Conservation (phyloP, 2,329 filamentous ascomycete genomes). For the Colletotrichum nymphaeae region DNA sequence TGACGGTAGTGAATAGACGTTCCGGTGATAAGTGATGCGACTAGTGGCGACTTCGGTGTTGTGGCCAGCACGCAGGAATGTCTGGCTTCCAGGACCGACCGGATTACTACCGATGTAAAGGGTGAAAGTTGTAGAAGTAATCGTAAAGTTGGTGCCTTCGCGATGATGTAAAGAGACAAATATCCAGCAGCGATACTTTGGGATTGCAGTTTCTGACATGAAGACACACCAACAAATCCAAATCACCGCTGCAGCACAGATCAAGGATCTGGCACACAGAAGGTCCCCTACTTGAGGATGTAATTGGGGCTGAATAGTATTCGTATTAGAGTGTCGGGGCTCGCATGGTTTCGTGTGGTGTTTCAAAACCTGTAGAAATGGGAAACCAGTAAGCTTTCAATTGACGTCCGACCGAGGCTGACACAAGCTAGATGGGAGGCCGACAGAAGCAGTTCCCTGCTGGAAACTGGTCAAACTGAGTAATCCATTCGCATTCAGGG, state of each 20-base stretch:
- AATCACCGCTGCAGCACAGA: background rate
- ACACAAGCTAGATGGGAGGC: background rate
- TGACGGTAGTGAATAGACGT: background rate
- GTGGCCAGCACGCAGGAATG: background rate
- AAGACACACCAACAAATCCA: background rate
- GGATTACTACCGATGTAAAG: background rate
- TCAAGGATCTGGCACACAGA: background rate
- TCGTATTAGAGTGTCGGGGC: constrained; percentile 13
- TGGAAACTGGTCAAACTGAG: background rate
- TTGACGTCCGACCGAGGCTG: constrained; percentile 6
- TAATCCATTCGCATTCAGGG: background rate
- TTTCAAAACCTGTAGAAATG: constrained; percentile 9
- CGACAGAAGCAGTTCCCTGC: background rate
- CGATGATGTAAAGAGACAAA: no score
- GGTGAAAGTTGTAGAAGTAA: background rate
- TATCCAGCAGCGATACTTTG: background rate
- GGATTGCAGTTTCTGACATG: background rate
- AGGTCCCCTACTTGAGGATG: background rate
- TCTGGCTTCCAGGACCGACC: background rate
- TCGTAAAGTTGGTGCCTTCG: no score
- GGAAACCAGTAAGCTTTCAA: background rate
- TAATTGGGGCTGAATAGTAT: constrained; percentile 3
- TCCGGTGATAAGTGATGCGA: background rate
- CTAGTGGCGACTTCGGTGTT: background rate
- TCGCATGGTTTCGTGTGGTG: constrained; percentile 27